Base-by-base conservation (phyloP, 768 basidiomycete species). In the Agrocybe pediades region DNA sequence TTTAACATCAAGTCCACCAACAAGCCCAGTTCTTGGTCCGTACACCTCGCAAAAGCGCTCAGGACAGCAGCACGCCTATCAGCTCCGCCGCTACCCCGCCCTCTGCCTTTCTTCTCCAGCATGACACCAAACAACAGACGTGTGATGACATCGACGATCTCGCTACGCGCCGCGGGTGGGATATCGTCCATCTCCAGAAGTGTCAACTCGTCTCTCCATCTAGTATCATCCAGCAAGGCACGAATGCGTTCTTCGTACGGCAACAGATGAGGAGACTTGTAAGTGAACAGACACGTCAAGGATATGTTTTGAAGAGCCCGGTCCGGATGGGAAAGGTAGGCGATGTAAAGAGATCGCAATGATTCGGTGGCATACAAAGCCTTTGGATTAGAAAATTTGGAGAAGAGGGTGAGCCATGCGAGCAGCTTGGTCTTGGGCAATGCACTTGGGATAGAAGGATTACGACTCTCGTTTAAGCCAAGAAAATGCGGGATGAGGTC, bases 351-450 rank as follows among this genome's bases (percentile, higher is more conserved):
- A 1, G 74, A 46, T 39, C 80, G 82, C 4, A 98, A 76, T 0
- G 78, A 77, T 8, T 87, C 79, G 0, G 90, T 82, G 6, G 83
- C 77, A 64, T 85, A 81, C 1, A 95, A 74, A 0, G 93, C 91
- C 71, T 92, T 96, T n/a, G 95, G 96, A 64, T 98, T 98, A 61
- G 74, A 74, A 66, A 99, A 91, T 66, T 95, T 96, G 46, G 90
- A 80, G 69, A 98, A 92, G 9, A 98, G 78, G 17, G 82, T 82
- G 23, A 98, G 83, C 86, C 92, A 98, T 0, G 83, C 76, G 15
- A 72, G 72, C 9, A 97, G 80, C 64, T 86, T 88, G 24, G 76
- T 68, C 40, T 84, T 85, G 2, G 84, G 71, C 6, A 89, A 68
- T 41, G 63, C 4, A 68, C 54, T 2, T 62, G 61, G 46, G 72